phyloP scores from a whole-genome alignment of 2,329 filamentous ascomycete genomes.

The Clarireedia homoeocarpa region DNA sequence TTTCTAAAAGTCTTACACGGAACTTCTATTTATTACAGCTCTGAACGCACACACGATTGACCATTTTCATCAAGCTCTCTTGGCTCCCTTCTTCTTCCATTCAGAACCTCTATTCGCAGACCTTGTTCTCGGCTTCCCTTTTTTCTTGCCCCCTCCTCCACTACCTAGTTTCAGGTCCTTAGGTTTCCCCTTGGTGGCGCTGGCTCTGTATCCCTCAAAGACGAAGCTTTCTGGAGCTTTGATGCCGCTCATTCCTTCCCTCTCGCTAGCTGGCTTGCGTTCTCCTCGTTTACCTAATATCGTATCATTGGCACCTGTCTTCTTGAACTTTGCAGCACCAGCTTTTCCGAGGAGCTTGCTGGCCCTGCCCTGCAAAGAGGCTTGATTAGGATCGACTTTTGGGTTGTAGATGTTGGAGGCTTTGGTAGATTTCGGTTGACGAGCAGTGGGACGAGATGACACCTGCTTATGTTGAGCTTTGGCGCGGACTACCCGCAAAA shows the following conservation, averaged over 20 bases:
- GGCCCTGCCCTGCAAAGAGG: conserved; percentile 65
- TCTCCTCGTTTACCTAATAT: conserved; percentile 19
- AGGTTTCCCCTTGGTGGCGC: conserved; percentile 54
- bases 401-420: conserved; percentile 46
- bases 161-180: conserved; percentile 53
- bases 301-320: conserved; percentile 25
- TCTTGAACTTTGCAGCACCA: conserved; percentile 40
- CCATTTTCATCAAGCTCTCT: conserved; percentile 21
- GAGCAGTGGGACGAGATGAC: conserved; percentile 19
- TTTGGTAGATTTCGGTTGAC: conserved; percentile 33
- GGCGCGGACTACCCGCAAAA: conserved; percentile 78
- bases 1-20: neutral
- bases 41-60: neutral
- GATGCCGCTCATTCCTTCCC: conserved; percentile 28
- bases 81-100: conserved; percentile 32
- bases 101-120: conserved; percentile 29
- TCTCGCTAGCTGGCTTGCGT: conserved; percentile 1
- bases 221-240: conserved; percentile 60
- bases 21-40: neutral
- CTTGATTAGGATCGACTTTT: conserved; percentile 62
- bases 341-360: conserved; percentile 66
- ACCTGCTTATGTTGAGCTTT: conserved; percentile 34
- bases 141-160: conserved; percentile 44
- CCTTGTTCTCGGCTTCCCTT: conserved; percentile 34
- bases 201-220: conserved; percentile 76